Base-by-base conservation (phyloP, 768 basidiomycete species). In the Sporobolomyces roseus region DNA sequence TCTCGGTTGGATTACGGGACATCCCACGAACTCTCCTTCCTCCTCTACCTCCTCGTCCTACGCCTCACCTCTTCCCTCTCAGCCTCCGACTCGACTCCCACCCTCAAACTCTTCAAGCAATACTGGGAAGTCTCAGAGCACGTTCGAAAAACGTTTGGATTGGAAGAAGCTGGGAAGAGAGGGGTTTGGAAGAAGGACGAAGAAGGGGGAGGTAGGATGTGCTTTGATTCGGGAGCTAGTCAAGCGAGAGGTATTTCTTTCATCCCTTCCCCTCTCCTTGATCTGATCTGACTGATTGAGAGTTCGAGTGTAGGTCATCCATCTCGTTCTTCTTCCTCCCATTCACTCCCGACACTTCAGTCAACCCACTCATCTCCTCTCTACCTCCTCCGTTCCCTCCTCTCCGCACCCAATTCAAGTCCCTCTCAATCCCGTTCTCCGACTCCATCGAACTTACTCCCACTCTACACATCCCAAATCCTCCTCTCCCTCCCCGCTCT, bases 81-180 rank as follows among this genome's bases (percentile, higher is more conserved):
- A n/a, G n/a, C n/a, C n/a, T n/a, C n/a, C n/a, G n/a, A n/a, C n/a
- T n/a, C n/a, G n/a, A n/a, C n/a, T n/a, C n/a, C n/a, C n/a, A n/a
- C n/a, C n/a, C n/a, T n/a, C n/a, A n/a, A 73, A n/a, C 80, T 91
- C 17, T 91, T 90, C 73, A 77, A 84, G 32, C 85, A 88, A 50
- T 99, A 99, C 77, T 80, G 93, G 49, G 82, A 83, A 38, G 82
- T 97, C 38, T 80, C 88, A 70, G 93, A 90, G 85, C 84, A 83
- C 64, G 82, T 97, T 21, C 93, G 97, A 77, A 89, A 92, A 70
- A 84, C 85, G 36, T 99, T 97, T 78, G 85, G 83, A 55, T 85
- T 99, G 14, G 94, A 97, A 78, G 93, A 93, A 8, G 96, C 96
- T 3, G 96, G 96, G 12, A 93, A 90, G 70, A 93, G 97, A 77